These are phyloP conservation scores for Ceratobasidium sp. DNA, from an alignment of 1,284 basidiomycete genomes.

Conservation along the genomic window DNA sequence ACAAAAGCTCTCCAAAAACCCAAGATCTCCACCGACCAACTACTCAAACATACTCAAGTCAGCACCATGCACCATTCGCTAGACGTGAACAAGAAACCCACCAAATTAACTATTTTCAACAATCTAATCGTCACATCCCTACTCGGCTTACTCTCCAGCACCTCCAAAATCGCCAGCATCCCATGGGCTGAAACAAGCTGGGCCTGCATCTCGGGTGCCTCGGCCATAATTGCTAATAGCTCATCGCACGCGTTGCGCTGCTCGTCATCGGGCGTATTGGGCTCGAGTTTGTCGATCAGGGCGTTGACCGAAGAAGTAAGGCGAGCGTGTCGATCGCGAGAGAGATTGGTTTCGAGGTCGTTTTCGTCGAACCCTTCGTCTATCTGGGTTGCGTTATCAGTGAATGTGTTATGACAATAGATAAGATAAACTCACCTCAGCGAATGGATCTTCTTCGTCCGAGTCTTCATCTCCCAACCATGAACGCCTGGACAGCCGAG, in stretches of 20 bases:
- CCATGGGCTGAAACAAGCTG: slow-evolving; percentile 94
- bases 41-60: slow-evolving; percentile 56
- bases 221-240: slow-evolving; percentile 81
- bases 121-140: slow-evolving; percentile 88
- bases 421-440: slow-evolving; percentile 72
- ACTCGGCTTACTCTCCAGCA: slow-evolving; percentile 84
- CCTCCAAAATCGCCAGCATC: slow-evolving; percentile 93
- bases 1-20: slow-evolving; percentile 94
- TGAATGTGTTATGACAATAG: slow-evolving; percentile 29
- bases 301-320: slow-evolving; percentile 84
- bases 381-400: slow-evolving; percentile 67
- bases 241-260: slow-evolving; percentile 89
- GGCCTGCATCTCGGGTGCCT: slow-evolving; percentile 88
- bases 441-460: slow-evolving; percentile 95
- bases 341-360: slow-evolving; percentile 88
- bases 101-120: slow-evolving; percentile 91
- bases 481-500: slow-evolving; percentile 85
- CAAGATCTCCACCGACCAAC: slow-evolving; percentile 89
- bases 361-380: slow-evolving; percentile 92
- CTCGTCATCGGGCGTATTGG: slow-evolving; percentile 83
- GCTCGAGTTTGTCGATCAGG: slow-evolving; percentile 88
- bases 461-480: slow-evolving; percentile 89
- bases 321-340: slow-evolving; percentile 91
- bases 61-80: background rate
- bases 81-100: slow-evolving; percentile 59